Base-by-base conservation (phyloP, 129 eudicot species). In the Mikania micrantha region DNA sequence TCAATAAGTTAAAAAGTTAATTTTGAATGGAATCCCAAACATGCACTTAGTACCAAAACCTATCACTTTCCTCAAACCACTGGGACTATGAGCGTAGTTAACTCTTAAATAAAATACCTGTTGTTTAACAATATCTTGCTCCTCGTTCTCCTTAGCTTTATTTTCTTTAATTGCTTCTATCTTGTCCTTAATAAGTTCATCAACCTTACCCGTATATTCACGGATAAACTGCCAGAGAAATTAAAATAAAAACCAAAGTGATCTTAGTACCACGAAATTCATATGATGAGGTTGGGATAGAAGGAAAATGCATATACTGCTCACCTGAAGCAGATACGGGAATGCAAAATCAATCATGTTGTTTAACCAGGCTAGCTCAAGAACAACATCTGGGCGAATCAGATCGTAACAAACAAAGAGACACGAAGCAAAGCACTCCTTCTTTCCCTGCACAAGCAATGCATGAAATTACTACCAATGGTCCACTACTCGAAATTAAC, bases 321-420 rank as follows among this genome's bases (percentile, higher is more conserved):
- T 60, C 24, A 94, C 99, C 99, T 94, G 99, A 76, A 94, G 85
- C 60, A 94, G 88, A 76, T 94, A 94, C 7, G 99, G 99, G 97
- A 94, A 87, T 49, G 99, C 99, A 61, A 94, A 94, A 81, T 94
- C 99, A 2, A 94, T 77, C 97, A 94, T 94, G 75, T 90, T 83
- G 69, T 94, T 89, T 77, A 94, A 82, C 99, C 99, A 94, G 62
- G 99, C 99, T 10, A 88, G 90, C 62, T 92, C 98, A 66, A 92
- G 86, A 15, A 87, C 98, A 53, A 92, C 95, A 82, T 92, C 98
- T 17, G 95, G 72, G 29, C 98, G 96, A 17, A 92, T 86, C 79
- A 88, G 72, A 78, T 88, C 98, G 39, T 92, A 92, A 70, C 95
- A 92, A 59, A 92, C 96, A 56, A 88, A 92, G 15, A 92, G 95